Conservation (phyloP, 192 early-diverging fungal genomes). For the Coemansia sp. region DNA sequence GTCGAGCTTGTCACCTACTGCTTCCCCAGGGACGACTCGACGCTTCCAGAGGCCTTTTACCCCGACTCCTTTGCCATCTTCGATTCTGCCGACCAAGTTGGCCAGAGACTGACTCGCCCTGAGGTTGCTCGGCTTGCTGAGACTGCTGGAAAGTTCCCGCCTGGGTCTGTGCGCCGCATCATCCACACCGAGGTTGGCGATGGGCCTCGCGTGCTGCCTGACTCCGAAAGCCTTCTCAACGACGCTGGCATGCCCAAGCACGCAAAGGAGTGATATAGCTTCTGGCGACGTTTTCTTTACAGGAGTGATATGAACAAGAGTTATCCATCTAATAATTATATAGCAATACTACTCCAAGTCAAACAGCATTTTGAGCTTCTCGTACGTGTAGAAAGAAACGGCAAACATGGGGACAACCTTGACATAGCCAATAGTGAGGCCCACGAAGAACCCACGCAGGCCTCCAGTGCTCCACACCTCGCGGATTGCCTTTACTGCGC, state of each 20-base stretch:
- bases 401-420: slow-evolving; percentile 95
- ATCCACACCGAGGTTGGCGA: slow-evolving; percentile 91
- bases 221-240: slow-evolving; percentile 41
- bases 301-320: no score
- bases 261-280: slow-evolving; percentile 14
- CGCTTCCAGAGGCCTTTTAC: slow-evolving; percentile 55
- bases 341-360: slow-evolving; percentile 33
- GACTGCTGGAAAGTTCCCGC: slow-evolving; percentile 54
- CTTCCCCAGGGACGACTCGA: slow-evolving; percentile 69
- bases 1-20: slow-evolving; percentile 80
- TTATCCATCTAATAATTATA: no score
- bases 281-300: neutral
- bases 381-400: slow-evolving; percentile 85
- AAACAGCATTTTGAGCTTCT: slow-evolving; percentile 54
- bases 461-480: slow-evolving; percentile 70
- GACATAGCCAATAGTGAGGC: slow-evolving; percentile 95
- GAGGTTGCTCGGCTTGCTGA: slow-evolving; percentile 31
- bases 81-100: slow-evolving; percentile 58
- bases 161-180: slow-evolving; percentile 79
- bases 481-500: slow-evolving; percentile 61
- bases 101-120: slow-evolving; percentile 25
- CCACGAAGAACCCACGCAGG: slow-evolving; percentile 89
- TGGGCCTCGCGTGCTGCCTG: slow-evolving; percentile 77
- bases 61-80: slow-evolving; percentile 60
- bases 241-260: slow-evolving; percentile 51